These are phyloP conservation scores for Samsoniella hepiali DNA, from an alignment of 2,329 filamentous ascomycete species.

Conservation along the genomic window DNA sequence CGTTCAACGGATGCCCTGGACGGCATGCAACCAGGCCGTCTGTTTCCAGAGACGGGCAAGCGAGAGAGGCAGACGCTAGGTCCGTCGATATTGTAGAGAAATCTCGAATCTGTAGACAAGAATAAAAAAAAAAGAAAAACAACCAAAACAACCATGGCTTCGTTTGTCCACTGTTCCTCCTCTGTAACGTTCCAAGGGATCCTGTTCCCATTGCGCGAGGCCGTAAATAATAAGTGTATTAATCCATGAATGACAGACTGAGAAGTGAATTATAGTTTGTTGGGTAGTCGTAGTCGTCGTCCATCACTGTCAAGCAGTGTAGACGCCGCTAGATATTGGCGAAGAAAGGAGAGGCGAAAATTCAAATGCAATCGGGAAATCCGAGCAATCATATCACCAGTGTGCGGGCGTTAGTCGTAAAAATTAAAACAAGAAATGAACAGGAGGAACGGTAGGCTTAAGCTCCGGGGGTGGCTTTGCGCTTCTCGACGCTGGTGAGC, in stretches of 20 bases:
- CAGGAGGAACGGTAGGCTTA: constrained; percentile 23
- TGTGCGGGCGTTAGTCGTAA: constrained; percentile 37
- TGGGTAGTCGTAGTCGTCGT: constrained; percentile 22
- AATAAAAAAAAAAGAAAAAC: neutral
- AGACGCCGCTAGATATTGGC: constrained; percentile 2
- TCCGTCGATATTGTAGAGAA: constrained; percentile 5
- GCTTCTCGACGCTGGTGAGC: constrained; percentile 85
- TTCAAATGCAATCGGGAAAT: constrained; percentile 32
- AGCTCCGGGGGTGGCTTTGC: constrained; percentile 51
- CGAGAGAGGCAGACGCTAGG: constrained; percentile 12
- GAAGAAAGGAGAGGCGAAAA: constrained; percentile 24
- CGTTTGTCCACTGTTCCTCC: constrained; percentile 14
- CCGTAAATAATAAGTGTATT: constrained; percentile 19
- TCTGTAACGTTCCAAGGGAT: constrained; percentile 10
- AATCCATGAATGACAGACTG: constrained; percentile 36
- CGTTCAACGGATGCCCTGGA: constrained; percentile 17
- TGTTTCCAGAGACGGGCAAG: constrained; percentile 19
- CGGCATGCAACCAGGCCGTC: constrained; percentile 19
- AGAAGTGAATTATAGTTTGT: constrained; percentile 38
- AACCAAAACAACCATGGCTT: constrained; percentile 11
- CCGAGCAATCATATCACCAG: constrained; percentile 37
- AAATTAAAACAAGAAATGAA: constrained; percentile 25
- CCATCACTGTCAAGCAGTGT: neutral
- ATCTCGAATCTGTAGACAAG: constrained; percentile 8
- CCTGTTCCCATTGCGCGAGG: constrained; percentile 13